phyloP scores from a whole-genome alignment of 2,329 filamentous ascomycete species.

The Arthroderma sp. region DNA sequence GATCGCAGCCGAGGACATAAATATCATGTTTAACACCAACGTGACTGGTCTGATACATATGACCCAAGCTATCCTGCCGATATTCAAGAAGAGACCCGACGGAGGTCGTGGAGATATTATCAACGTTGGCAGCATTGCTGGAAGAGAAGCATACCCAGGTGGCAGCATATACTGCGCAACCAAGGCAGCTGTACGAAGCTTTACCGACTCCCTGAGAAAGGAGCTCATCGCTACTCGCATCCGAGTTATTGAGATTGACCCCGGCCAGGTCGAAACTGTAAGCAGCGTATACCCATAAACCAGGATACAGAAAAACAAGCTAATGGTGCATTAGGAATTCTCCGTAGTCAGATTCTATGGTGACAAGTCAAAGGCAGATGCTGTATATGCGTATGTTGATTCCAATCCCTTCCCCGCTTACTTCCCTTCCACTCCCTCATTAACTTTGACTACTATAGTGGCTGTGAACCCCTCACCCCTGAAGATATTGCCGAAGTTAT shows the following conservation, averaged over 20 bases:
- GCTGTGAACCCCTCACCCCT: slow-evolving; percentile 69
- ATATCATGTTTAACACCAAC: slow-evolving; percentile 82
- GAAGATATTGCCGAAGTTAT: slow-evolving; percentile 86
- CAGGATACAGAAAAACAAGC: too few relatives aligned
- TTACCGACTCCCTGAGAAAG: slow-evolving; percentile 68
- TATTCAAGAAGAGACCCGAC: slow-evolving; percentile 57
- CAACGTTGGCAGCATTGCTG: slow-evolving; percentile 88
- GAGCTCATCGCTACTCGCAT: slow-evolving; percentile 73
- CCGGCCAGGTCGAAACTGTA: slow-evolving; percentile 82
- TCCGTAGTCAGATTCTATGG: slow-evolving; percentile 78
- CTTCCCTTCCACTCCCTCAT: background rate
- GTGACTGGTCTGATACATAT: slow-evolving; percentile 91
- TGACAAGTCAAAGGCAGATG: slow-evolving; percentile 78
- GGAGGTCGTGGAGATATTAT: slow-evolving; percentile 84
- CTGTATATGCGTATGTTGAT: slow-evolving; percentile 61
- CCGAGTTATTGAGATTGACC: slow-evolving; percentile 76
- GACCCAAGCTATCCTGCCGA: slow-evolving; percentile 78
- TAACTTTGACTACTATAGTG: slow-evolving; percentile 32
- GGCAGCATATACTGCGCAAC: slow-evolving; percentile 88
- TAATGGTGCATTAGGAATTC: slow-evolving; percentile 49
- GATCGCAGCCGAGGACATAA: slow-evolving; percentile 69
- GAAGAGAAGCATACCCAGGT: slow-evolving; percentile 69
- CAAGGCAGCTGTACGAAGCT: slow-evolving; percentile 75
- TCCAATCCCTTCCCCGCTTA: background rate
- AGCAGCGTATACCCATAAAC: slow-evolving; percentile 11